A percentile compares a stretch with the other conserved stretches of the same genome.
These are phyloP conservation scores for Phytophthora brassicae DNA, from an alignment of 352 stramenopile genomes.

Conservation along the genomic window DNA sequence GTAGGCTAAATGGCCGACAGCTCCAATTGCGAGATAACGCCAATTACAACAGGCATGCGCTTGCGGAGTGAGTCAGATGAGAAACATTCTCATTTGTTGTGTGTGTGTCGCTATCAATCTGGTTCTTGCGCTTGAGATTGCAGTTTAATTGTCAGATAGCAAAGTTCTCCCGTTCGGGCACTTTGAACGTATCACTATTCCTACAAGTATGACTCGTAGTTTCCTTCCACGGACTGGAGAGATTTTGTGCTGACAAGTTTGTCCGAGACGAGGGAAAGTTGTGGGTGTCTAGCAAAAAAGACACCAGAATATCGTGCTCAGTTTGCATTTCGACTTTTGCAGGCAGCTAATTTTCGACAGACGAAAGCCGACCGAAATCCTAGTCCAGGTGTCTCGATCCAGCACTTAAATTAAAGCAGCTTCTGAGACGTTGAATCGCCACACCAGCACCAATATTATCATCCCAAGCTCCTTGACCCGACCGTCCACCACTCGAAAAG, in stretches of 20 bases:
- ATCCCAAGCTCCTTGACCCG: not conserved
- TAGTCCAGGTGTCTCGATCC: conserved; percentile 12
- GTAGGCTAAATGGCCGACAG: too few relatives aligned
- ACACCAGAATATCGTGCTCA: not conserved
- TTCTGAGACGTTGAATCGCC: not conserved
- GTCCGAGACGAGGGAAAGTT: not conserved
- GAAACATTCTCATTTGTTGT: too few relatives aligned
- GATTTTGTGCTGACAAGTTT: conserved; percentile 10
- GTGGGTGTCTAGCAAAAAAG: not conserved
- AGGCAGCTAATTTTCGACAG: conserved; percentile 7
- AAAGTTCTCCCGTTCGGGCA: too few relatives aligned
- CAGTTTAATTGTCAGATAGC: too few relatives aligned
- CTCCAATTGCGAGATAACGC: too few relatives aligned
- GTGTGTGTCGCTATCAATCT: too few relatives aligned
- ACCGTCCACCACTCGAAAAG: not conserved
- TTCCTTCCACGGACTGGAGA: not conserved
- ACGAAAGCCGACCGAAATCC: conserved; percentile 12
- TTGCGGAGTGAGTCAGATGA: too few relatives aligned
- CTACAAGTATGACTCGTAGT: not conserved
- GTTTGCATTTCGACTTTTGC: conserved; percentile 15
- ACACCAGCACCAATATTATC: conserved; percentile 16
- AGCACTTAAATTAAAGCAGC: not conserved
- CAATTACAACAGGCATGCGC: too few relatives aligned
- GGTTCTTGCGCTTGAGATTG: too few relatives aligned
- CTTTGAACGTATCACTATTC: too few relatives aligned